Evolutionary conservation across 495 filamentous ascomycete genomes (phyloP).

Genomic region (Polyplosphaeria fusca): DNA sequence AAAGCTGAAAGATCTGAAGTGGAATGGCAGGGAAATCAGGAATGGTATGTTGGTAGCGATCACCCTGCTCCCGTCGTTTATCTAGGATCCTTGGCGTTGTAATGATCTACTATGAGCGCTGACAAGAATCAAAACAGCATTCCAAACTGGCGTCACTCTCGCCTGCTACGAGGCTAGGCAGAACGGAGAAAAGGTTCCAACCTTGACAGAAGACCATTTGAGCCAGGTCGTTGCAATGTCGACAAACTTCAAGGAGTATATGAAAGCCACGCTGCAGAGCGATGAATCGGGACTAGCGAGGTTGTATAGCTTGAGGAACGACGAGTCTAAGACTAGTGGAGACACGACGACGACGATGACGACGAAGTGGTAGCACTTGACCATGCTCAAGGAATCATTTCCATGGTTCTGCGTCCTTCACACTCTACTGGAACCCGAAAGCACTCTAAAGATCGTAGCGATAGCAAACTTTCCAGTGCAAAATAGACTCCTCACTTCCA

Average conservation of each 20-base stretch:
- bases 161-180: slow-evolving; percentile 7
- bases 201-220: slow-evolving; percentile 12
- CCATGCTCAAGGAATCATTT: no score
- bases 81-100: neutral
- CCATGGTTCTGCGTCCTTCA: no score
- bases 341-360: no score
- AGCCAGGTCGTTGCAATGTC: slow-evolving; percentile 16
- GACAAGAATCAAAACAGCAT: slow-evolving; percentile 1
- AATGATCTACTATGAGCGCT: neutral
- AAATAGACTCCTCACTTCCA: no score
- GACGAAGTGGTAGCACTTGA: no score
- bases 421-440: no score
- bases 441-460: no score
- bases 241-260: slow-evolving; percentile 22
- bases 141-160: slow-evolving; percentile 18
- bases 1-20: slow-evolving; percentile 5
- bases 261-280: neutral
- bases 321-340: no score
- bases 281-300: neutral
- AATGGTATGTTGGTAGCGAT: slow-evolving; percentile 3
- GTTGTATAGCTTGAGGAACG: no score
- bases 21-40: slow-evolving; percentile 21
- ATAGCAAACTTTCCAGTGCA: no score
- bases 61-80: no score
- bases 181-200: neutral